These are phyloP conservation scores for Ganoderma leucocontextum DNA, from an alignment of 1,284 basidiomycete genomes.

Conservation along the genomic window DNA sequence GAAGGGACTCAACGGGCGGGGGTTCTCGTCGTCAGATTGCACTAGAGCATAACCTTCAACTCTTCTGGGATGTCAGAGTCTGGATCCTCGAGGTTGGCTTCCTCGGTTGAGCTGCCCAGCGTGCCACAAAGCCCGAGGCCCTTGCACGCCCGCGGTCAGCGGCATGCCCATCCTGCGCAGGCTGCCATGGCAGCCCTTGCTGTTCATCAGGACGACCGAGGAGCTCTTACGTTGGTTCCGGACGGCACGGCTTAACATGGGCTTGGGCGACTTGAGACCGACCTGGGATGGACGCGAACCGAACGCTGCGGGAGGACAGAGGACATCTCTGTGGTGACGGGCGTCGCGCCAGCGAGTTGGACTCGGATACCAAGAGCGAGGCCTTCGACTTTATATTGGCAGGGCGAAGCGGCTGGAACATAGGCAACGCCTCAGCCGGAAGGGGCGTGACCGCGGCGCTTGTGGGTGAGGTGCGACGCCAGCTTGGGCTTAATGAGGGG, in stretches of 20 bases:
- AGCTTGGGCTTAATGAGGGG: conserved; percentile 36
- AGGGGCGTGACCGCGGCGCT: no score
- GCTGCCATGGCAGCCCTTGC: conserved; percentile 40
- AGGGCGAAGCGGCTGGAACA: no score
- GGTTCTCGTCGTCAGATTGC: no score
- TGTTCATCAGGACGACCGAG: conserved; percentile 42
- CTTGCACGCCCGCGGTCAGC: conserved; percentile 58
- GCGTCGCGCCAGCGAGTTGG: no score
- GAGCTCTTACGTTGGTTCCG: conserved; percentile 48
- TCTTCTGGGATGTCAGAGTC: conserved; percentile 82
- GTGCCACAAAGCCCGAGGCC: conserved; percentile 67
- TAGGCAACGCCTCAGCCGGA: no score
- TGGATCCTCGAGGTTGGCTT: conserved; percentile 62
- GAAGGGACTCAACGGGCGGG: no score
- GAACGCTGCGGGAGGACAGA: no score
- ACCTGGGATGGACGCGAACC: conserved; percentile 50
- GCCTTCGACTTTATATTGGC: no score
- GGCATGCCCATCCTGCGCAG: conserved; percentile 41
- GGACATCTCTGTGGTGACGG: no score
- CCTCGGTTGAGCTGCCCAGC: conserved; percentile 61
- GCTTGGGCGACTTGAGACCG: conserved; percentile 39
- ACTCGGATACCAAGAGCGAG: no score
- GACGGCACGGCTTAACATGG: conserved; percentile 57
- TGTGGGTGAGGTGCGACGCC: conserved; percentile 41
- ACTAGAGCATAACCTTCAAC: no score